These are phyloP conservation scores for Postia placenta DNA, from an alignment of 768 basidiomycete genomes.

Conservation along the genomic window DNA sequence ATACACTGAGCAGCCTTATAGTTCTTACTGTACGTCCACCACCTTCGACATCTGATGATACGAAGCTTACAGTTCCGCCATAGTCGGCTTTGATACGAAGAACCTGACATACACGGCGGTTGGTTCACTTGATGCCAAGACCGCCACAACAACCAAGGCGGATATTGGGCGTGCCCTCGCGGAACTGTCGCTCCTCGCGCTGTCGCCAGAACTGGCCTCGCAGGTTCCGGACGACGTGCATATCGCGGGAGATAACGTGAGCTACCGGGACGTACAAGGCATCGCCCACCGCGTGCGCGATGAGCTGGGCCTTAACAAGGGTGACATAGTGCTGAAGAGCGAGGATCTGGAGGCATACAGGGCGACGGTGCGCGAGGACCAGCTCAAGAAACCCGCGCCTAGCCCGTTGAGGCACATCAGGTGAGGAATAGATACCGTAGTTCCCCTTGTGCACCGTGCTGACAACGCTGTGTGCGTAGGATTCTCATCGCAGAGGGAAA, in stretches of 20 bases:
- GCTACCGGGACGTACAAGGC: constrained; percentile 9
- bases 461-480: no score
- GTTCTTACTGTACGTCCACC: not conserved
- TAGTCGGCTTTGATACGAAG: constrained; percentile 18
- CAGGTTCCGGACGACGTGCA: constrained; percentile 16
- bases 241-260: constrained; percentile 12
- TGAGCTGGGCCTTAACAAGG: constrained; percentile 2
- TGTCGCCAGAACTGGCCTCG: constrained; percentile 8
- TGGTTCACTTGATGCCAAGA: constrained; percentile 10
- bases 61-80: not conserved
- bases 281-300: constrained; percentile 5
- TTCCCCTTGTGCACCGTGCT: not conserved
- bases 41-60: not conserved
- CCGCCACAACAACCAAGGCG: constrained; percentile 11
- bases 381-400: not conserved
- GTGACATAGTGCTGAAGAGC: constrained; percentile 8
- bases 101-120: constrained; percentile 14
- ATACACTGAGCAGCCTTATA: no score
- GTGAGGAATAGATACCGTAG: not conserved
- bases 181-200: constrained; percentile 14
- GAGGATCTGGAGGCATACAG: constrained; percentile 8
- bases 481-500: constrained; percentile 12
- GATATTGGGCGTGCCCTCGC: constrained; percentile 17
- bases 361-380: constrained; percentile 5
- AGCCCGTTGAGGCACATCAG: constrained; percentile 1